phyloP scores from a whole-genome alignment of 2,329 filamentous ascomycete species.

The Fusarium irregulare region DNA sequence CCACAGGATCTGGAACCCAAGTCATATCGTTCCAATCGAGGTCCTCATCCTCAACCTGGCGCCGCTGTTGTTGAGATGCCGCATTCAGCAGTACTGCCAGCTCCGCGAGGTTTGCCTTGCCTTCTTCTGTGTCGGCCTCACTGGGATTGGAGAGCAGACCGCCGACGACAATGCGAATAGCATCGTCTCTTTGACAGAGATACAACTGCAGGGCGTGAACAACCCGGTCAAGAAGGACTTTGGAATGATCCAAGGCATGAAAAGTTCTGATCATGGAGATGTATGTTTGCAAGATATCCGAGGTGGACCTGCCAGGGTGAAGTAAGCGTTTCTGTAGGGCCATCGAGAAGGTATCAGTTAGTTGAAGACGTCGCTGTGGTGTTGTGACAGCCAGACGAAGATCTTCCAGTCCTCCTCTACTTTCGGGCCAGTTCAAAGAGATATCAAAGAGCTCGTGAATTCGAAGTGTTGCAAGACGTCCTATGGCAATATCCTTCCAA shows the following conservation, averaged over 20 bases:
- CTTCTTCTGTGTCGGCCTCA: slow-evolving; percentile 60
- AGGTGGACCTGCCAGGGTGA: slow-evolving; percentile 80
- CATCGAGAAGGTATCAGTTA: slow-evolving; percentile 76
- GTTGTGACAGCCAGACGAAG: slow-evolving; percentile 77
- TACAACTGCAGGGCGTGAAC: slow-evolving; percentile 80
- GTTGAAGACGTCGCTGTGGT: slow-evolving; percentile 73
- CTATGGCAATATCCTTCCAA: slow-evolving; percentile 77
- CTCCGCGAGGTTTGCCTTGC: slow-evolving; percentile 69
- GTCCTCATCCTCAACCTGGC: slow-evolving; percentile 71
- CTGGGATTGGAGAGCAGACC: slow-evolving; percentile 74
- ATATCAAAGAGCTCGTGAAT: slow-evolving; percentile 83
- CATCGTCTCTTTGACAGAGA: slow-evolving; percentile 80
- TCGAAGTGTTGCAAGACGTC: slow-evolving; percentile 74
- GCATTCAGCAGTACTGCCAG: slow-evolving; percentile 74
- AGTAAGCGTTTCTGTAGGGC: slow-evolving; percentile 74
- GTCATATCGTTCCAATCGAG: slow-evolving; percentile 92
- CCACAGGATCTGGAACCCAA: slow-evolving; percentile 92
- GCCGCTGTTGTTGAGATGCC: slow-evolving; percentile 64
- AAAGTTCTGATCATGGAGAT: slow-evolving; percentile 84
- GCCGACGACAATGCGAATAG: slow-evolving; percentile 79
- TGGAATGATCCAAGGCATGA: slow-evolving; percentile 79
- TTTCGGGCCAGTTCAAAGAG: slow-evolving; percentile 78
- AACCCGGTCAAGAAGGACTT: slow-evolving; percentile 80
- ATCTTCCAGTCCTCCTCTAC: slow-evolving; percentile 78
- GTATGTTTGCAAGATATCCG: slow-evolving; percentile 80